phyloP scores from a whole-genome alignment of 2,329 filamentous ascomycete genomes.

The Pleoardoris graminearum region DNA sequence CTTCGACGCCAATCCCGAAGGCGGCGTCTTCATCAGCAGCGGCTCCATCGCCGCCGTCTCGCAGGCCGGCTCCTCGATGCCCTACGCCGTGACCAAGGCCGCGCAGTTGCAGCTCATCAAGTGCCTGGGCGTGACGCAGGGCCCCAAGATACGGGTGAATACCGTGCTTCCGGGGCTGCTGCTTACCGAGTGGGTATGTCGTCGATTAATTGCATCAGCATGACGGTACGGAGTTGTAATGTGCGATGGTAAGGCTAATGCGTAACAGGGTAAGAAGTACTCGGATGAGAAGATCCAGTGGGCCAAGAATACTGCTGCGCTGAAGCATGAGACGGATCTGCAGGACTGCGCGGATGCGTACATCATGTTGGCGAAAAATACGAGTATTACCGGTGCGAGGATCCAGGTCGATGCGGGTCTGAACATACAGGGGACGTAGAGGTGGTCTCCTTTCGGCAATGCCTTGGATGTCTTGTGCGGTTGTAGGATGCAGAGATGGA shows the following conservation, averaged over 20 bases:
- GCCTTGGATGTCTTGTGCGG: not conserved
- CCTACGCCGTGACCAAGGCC: constrained; percentile 78
- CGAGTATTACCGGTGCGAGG: constrained; percentile 54
- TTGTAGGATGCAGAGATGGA: not conserved
- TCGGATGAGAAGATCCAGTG: constrained; percentile 59
- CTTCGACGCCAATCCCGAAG: constrained; percentile 64
- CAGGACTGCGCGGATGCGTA: constrained; percentile 61
- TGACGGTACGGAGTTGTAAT: not conserved
- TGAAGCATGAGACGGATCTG: constrained; percentile 62
- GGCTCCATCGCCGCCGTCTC: constrained; percentile 61
- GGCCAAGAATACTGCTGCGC: constrained; percentile 58
- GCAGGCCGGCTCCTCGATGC: constrained; percentile 62
- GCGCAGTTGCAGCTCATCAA: constrained; percentile 71
- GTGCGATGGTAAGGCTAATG: not conserved
- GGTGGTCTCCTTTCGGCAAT: not conserved
- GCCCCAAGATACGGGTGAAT: constrained; percentile 66
- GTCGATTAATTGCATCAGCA: not conserved
- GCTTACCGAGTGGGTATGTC: constrained; percentile 56
- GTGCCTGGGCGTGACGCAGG: constrained; percentile 64
- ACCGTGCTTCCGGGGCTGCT: constrained; percentile 67
- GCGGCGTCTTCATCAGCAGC: constrained; percentile 66
- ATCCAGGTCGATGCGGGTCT: constrained; percentile 48
- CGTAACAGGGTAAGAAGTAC: constrained; percentile 58
- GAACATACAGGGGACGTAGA: constrained; percentile 33
- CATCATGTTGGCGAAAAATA: constrained; percentile 58